Conservation (phyloP, 177 flowering plant genomes). For the Vitis hybrid region DNA sequence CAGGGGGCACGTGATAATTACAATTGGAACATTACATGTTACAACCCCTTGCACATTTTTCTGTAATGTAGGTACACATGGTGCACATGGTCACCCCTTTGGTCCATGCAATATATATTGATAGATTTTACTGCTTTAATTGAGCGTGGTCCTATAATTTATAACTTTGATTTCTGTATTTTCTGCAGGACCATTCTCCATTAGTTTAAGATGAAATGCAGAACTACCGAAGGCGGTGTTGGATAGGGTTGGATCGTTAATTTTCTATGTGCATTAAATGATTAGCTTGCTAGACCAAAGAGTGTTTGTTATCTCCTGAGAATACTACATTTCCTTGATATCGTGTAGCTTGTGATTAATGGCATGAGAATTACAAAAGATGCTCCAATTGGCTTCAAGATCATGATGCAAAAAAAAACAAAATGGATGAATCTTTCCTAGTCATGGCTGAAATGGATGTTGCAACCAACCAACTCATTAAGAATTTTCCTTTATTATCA, state of each 20-base stretch:
- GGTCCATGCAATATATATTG: conserved; percentile 12
- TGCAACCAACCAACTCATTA: too few relatives aligned
- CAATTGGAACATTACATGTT: conserved; percentile 5
- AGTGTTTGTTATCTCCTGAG: not conserved
- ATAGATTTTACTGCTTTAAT: conserved; percentile 10
- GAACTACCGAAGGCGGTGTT: not conserved
- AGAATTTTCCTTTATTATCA: too few relatives aligned
- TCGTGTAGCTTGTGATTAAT: not conserved
- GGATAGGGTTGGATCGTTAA: not conserved
- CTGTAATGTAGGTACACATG: conserved; percentile 4
- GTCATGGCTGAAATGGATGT: too few relatives aligned
- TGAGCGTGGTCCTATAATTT: conserved; percentile 20
- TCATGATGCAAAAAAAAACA: too few relatives aligned
- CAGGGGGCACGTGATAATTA: conserved; percentile 20
- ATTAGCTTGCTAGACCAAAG: not conserved
- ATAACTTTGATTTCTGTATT: conserved; percentile 1
- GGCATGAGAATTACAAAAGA: too few relatives aligned
- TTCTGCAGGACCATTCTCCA: conserved; percentile 25
- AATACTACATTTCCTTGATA: not conserved
- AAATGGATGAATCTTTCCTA: too few relatives aligned
- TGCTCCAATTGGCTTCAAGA: too few relatives aligned
- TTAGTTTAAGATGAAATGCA: conserved; percentile 1
- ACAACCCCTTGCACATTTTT: not conserved
- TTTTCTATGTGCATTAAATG: not conserved
- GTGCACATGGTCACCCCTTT: conserved; percentile 17